Conservation (phyloP, 2,329 filamentous ascomycete species). For the Claviceps fusiformis region DNA sequence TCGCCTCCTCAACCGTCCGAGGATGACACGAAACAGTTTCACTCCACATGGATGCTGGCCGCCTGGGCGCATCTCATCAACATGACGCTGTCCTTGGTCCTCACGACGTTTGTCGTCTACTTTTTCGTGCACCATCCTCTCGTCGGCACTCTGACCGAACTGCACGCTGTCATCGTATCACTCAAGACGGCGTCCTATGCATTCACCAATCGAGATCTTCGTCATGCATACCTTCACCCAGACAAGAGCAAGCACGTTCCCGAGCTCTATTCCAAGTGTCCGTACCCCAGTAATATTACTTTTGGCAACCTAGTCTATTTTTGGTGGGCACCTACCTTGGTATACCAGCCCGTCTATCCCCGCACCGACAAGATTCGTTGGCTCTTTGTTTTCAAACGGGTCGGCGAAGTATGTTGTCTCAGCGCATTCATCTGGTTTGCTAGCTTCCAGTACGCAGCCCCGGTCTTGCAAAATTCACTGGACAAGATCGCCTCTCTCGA, state of each 20-base stretch:
- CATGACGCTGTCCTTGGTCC: constrained; percentile 63
- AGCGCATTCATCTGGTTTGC: constrained; percentile 90
- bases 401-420: constrained; percentile 64
- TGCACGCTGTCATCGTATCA: constrained; percentile 91
- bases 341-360: constrained; percentile 95
- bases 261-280: constrained; percentile 66
- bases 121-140: constrained; percentile 84
- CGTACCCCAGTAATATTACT: constrained; percentile 86
- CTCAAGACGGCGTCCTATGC: constrained; percentile 93
- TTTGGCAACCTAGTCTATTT: constrained; percentile 83
- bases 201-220: constrained; percentile 88
- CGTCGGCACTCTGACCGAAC: constrained; percentile 78
- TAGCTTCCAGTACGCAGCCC: constrained; percentile 86
- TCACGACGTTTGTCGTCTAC: constrained; percentile 80
- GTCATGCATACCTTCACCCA: constrained; percentile 78
- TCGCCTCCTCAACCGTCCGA: constrained; percentile 30
- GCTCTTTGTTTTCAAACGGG: constrained; percentile 73
- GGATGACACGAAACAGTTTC: constrained; percentile 52
- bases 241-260: constrained; percentile 57
- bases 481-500: constrained; percentile 75
- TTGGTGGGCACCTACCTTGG: constrained; percentile 92
- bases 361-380: constrained; percentile 70
- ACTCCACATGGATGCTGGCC: constrained; percentile 65
- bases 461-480: constrained; percentile 77
- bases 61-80: constrained; percentile 74